A percentile compares a stretch with the other conserved stretches of the same genome.
Evolutionary conservation across 306 rosid genomes (phyloP).

Genomic region (Gastrolobium bilobum): DNA sequence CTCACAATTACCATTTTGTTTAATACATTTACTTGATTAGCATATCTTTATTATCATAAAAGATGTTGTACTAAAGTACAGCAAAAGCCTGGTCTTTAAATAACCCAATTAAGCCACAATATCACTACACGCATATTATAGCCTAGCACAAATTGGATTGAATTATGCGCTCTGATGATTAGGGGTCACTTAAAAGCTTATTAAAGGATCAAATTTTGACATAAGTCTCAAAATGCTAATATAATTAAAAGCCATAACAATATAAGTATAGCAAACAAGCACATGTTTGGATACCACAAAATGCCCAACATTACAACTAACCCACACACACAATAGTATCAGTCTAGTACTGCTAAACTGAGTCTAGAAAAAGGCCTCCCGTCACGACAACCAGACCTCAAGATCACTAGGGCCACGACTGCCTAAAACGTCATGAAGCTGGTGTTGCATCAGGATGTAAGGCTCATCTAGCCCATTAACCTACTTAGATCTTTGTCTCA

Average conservation of each 20-base stretch:
- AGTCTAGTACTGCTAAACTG: slow-evolving; percentile 38
- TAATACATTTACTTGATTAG: background rate
- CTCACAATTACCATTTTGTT: background rate
- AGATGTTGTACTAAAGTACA: background rate
- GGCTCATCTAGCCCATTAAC: slow-evolving; percentile 21
- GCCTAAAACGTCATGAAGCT: slow-evolving; percentile 26
- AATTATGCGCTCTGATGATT: background rate
- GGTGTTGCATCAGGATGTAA: background rate
- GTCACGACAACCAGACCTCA: background rate
- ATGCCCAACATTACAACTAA: slow-evolving; percentile 18
- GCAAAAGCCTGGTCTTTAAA: background rate
- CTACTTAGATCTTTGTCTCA: slow-evolving; percentile 96
- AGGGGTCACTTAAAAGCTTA: background rate
- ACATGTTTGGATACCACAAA: slow-evolving; percentile 24
- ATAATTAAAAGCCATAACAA: background rate
- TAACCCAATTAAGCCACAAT: background rate
- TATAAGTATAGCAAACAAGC: slow-evolving; percentile 14
- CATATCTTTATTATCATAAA: background rate
- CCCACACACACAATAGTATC: slow-evolving; percentile 14
- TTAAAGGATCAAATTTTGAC: slow-evolving; percentile 18
- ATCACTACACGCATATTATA: background rate
- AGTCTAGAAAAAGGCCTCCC: slow-evolving; percentile 40
- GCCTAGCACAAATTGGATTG: background rate
- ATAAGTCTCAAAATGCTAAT: slow-evolving; percentile 13
- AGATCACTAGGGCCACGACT: slow-evolving; percentile 8